Conservation (phyloP, 2,329 filamentous ascomycete species). For the Calonectria fujianensis region DNA sequence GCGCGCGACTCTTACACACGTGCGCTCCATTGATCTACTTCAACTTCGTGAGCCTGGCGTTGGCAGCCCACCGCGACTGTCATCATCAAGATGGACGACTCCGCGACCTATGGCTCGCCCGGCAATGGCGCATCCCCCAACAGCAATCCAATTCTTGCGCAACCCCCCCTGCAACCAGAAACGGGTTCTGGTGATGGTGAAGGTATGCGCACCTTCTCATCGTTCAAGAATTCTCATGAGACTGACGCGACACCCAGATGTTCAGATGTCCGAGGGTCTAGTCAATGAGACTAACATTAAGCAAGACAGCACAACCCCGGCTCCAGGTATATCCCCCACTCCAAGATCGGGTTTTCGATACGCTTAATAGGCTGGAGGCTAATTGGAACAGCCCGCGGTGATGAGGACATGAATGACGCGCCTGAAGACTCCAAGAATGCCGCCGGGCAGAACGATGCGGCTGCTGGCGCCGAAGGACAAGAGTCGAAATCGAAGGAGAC, state of each 20-base stretch:
- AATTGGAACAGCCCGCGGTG: constrained; percentile 79
- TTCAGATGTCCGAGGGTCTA: constrained; percentile 76
- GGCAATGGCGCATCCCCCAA: constrained; percentile 73
- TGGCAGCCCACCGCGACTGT: constrained; percentile 42
- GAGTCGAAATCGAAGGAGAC: constrained; percentile 85
- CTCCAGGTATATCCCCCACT: constrained; percentile 72
- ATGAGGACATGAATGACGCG: constrained; percentile 88
- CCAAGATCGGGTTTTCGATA: constrained; percentile 82
- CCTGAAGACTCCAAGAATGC: constrained; percentile 72
- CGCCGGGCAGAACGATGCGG: constrained; percentile 66
- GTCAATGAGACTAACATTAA: constrained; percentile 71
- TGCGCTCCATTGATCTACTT: constrained; percentile 45
- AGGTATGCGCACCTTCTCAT: constrained; percentile 62
- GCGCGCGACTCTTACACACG: constrained; percentile 39
- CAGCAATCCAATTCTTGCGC: constrained; percentile 74
- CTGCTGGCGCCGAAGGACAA: constrained; percentile 69
- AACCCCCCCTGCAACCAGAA: constrained; percentile 71
- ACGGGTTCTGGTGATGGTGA: constrained; percentile 63
- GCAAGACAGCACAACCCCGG: constrained; percentile 77
- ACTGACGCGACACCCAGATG: constrained; percentile 67
- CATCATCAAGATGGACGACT: constrained; percentile 73
- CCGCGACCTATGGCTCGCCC: constrained; percentile 74
- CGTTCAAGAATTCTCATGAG: constrained; percentile 20
- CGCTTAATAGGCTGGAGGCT: constrained; percentile 74
- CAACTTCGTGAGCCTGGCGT: constrained; percentile 37